Evolutionary conservation across 371 early-diverging fungal genomes (phyloP).

Genomic region (Amoeboaphelidium protococcarum): DNA sequence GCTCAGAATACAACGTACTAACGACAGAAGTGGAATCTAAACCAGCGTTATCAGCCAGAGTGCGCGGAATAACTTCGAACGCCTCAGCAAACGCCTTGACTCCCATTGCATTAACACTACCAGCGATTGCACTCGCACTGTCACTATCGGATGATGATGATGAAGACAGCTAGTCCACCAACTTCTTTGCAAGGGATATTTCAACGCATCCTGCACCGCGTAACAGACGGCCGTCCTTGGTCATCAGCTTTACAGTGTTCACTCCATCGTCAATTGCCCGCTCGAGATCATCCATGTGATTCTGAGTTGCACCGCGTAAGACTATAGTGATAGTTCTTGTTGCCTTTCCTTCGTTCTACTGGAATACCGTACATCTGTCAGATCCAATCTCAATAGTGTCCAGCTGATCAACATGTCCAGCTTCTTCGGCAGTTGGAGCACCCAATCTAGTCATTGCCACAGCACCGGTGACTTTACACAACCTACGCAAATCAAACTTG

Average conservation of each 20-base stretch:
- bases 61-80: constrained; percentile 80
- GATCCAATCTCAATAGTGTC: constrained; percentile 87
- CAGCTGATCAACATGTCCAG: constrained; percentile 85
- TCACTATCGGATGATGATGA: background rate
- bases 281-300: constrained; percentile 89
- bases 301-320: constrained; percentile 89
- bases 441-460: constrained; percentile 72
- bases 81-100: constrained; percentile 85
- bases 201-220: constrained; percentile 91
- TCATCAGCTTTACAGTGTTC: constrained; percentile 78
- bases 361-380: constrained; percentile 84
- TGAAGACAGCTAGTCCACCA: constrained; percentile 12
- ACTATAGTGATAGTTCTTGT: constrained; percentile 83
- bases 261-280: constrained; percentile 95
- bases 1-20: constrained; percentile 77
- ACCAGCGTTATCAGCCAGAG: constrained; percentile 86
- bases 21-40: constrained; percentile 76
- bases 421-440: constrained; percentile 82
- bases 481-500: constrained; percentile 83
- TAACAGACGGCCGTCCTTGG: constrained; percentile 58
- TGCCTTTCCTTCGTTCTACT: constrained; percentile 36
- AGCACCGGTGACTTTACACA: constrained; percentile 79
- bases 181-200: constrained; percentile 48
- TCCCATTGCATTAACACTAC: background rate
- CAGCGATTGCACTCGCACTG: background rate